These are phyloP conservation scores for Conringia planisiliqua DNA, from an alignment of 345 rosid genomes.

Conservation along the genomic window DNA sequence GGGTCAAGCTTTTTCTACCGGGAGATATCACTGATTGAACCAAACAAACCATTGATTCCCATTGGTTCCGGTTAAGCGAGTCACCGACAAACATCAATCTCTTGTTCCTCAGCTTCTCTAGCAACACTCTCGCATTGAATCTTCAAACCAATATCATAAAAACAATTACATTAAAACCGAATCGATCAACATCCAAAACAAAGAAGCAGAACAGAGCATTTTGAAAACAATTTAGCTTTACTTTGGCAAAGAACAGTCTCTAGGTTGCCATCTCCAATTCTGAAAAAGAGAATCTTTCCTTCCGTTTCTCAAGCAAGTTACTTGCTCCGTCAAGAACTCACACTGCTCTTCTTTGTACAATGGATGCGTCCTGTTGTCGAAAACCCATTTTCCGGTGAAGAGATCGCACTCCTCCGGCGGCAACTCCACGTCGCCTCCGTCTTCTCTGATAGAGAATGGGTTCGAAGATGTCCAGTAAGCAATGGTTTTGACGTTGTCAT, in stretches of 20 bases:
- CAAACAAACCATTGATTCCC: constrained; percentile 99
- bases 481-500: constrained; percentile 62
- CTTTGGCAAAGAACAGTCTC: constrained; percentile 82
- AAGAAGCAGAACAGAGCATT: not conserved
- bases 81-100: constrained; percentile 97
- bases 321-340: constrained; percentile 75
- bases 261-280: constrained; percentile 97
- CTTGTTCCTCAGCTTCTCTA: constrained; percentile 88
- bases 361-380: constrained; percentile 61
- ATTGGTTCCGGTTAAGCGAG: constrained; percentile 90
- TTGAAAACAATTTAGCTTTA: constrained; percentile 11
- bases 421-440: constrained; percentile 47
- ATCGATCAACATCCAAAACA: not conserved
- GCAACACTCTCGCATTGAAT: constrained; percentile 62
- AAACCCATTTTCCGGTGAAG: constrained; percentile 81
- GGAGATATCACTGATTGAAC: constrained; percentile 74
- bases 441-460: constrained; percentile 35
- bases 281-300: constrained; percentile 79
- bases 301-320: constrained; percentile 89
- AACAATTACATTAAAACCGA: not conserved
- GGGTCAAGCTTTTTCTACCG: constrained; percentile 64
- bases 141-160: constrained; percentile 32
- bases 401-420: constrained; percentile 85
- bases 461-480: constrained; percentile 65
- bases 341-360: constrained; percentile 81